phyloP scores from a whole-genome alignment of 2,329 filamentous ascomycete genomes.

The Truncatella angustata region DNA sequence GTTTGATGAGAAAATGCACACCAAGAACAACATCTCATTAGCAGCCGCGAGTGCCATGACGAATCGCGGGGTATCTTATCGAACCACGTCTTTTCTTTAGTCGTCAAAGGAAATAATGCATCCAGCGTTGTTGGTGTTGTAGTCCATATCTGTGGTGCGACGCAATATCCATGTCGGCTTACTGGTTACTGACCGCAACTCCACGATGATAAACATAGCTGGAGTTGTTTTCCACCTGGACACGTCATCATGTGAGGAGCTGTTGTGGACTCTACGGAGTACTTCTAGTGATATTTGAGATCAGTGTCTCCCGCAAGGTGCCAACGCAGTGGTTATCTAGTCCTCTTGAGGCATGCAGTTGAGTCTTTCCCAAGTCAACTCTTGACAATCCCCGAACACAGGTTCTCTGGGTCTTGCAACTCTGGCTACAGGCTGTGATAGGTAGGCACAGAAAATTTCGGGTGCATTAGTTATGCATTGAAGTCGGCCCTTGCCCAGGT shows the following conservation, averaged over 20 bases:
- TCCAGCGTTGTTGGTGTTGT: background rate
- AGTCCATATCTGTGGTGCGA: too few species aligned
- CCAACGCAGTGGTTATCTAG: too few species aligned
- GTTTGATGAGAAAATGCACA: background rate
- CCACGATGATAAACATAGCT: too few species aligned
- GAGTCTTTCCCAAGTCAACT: too few species aligned
- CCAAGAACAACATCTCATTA: background rate
- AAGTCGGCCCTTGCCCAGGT: too few species aligned
- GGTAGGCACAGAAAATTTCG: too few species aligned
- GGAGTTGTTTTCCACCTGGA: conserved; percentile 1
- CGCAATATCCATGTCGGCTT: too few species aligned
- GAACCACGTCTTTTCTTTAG: background rate
- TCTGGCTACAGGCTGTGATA: too few species aligned
- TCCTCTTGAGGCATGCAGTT: too few species aligned
- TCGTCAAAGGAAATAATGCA: background rate
- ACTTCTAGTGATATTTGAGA: too few species aligned
- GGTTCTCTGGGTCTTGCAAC: background rate
- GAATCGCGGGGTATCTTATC: conserved; percentile 7
- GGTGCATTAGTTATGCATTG: too few species aligned
- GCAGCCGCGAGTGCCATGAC: conserved; percentile 3
- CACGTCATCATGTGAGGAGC: conserved; percentile 5
- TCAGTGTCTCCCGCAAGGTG: background rate
- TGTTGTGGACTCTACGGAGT: background rate
- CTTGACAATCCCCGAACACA: too few species aligned
- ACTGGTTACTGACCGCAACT: conserved; percentile 1